Percentiles rank a stretch among this genome's conserved stretches.
Evolutionary conservation across 345 rosid species (phyloP).

Genomic region (Eucalyptus sp.): DNA sequence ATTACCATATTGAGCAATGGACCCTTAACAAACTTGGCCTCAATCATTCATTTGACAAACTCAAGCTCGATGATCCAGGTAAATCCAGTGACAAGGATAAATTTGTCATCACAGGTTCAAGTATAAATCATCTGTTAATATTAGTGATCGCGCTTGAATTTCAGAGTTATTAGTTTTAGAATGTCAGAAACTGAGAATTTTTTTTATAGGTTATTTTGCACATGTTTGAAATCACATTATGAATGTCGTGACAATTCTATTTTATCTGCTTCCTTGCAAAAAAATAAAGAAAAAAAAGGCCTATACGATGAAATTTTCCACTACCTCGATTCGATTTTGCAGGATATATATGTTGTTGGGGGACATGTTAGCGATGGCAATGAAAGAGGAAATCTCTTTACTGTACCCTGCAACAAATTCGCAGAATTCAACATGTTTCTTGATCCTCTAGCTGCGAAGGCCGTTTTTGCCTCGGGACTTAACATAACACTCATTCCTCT

Average conservation of each 20-base stretch:
- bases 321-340: background rate
- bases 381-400: constrained; percentile 52
- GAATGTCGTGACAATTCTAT: background rate
- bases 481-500: constrained; percentile 72
- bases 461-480: constrained; percentile 44
- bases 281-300: background rate
- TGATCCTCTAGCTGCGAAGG: constrained; percentile 75
- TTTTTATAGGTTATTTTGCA: background rate
- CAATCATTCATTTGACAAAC: constrained; percentile 30
- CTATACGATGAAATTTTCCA: background rate
- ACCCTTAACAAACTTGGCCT: constrained; percentile 72
- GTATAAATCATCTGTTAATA: background rate
- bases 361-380: constrained; percentile 35
- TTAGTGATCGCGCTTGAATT: background rate
- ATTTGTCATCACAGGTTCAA: background rate
- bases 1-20: constrained; percentile 70
- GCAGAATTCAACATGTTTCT: constrained; percentile 85
- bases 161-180: background rate
- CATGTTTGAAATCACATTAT: background rate
- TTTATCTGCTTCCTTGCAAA: background rate
- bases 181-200: background rate
- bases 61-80: constrained; percentile 48
- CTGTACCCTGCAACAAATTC: constrained; percentile 28
- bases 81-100: background rate
- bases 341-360: constrained; percentile 73